These are phyloP conservation scores for Stemphylium vesicarium DNA, from an alignment of 2,329 filamentous ascomycete species.

Conservation along the genomic window DNA sequence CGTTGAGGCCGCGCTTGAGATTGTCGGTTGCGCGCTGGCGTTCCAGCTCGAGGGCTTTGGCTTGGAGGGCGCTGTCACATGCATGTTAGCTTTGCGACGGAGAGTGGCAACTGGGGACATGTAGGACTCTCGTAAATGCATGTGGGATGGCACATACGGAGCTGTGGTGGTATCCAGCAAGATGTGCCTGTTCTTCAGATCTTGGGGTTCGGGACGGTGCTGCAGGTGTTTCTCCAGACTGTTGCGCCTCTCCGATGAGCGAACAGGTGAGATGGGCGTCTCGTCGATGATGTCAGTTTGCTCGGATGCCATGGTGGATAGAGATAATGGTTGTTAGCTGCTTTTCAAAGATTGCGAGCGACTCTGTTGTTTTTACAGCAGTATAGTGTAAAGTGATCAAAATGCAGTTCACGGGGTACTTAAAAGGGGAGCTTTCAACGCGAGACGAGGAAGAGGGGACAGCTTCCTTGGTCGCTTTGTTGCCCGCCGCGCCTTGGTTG, in stretches of 20 bases:
- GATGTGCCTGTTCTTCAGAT: conserved; percentile 73
- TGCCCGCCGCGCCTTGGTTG: conserved; percentile 22
- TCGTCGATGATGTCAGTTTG: conserved; percentile 40
- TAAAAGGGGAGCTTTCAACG: conserved; percentile 15
- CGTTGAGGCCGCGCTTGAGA: conserved; percentile 68
- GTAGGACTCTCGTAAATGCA: not conserved
- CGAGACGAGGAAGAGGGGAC: conserved; percentile 12
- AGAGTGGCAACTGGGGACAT: not conserved
- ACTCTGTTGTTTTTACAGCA: not conserved
- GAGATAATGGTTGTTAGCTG: conserved; percentile 11
- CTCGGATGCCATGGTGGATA: conserved; percentile 37
- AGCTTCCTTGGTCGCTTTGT: conserved; percentile 19
- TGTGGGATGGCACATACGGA: conserved; percentile 59
- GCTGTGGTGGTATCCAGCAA: conserved; percentile 71
- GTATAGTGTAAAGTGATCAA: conserved; percentile 1
- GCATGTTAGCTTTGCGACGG: conserved; percentile 2
- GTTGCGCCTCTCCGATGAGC: conserved; percentile 66
- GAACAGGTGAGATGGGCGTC: conserved; percentile 51
- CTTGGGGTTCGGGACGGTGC: conserved; percentile 60
- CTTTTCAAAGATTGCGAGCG: not conserved
- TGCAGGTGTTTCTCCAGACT: conserved; percentile 57
- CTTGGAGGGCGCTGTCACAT: conserved; percentile 63
- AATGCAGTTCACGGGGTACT: conserved; percentile 13
- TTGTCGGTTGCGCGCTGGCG: conserved; percentile 68
- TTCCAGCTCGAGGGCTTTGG: conserved; percentile 67